phyloP scores from a whole-genome alignment of 768 basidiomycete species.

The Suillus ampliporus region DNA sequence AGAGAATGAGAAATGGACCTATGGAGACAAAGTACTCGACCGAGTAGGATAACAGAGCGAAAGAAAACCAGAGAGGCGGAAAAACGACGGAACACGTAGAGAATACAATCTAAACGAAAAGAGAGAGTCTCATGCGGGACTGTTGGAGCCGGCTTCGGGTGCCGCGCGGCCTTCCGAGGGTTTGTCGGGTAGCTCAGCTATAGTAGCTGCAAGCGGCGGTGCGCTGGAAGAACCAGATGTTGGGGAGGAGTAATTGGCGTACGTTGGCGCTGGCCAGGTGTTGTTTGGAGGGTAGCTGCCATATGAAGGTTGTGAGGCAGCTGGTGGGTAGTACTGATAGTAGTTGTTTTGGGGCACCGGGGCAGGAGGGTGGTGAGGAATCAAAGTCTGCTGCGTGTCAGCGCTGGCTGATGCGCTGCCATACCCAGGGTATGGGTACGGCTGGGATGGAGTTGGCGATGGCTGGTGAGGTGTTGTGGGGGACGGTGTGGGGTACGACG shows the following conservation, averaged over 20 bases:
- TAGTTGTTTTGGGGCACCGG: slow-evolving; percentile 27
- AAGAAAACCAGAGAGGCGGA: slow-evolving; percentile 17
- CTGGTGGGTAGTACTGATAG: slow-evolving; percentile 40
- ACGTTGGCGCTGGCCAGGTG: slow-evolving; percentile 31
- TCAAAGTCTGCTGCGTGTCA: slow-evolving; percentile 32
- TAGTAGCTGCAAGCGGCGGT: slow-evolving; percentile 17
- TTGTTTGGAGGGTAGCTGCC: slow-evolving; percentile 31
- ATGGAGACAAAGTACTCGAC: slow-evolving; percentile 30
- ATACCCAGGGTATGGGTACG: slow-evolving; percentile 32
- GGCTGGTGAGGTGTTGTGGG: slow-evolving; percentile 29
- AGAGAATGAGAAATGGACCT: slow-evolving; percentile 23
- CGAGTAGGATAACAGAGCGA: slow-evolving; percentile 18
- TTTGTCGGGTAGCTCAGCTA: slow-evolving; percentile 32
- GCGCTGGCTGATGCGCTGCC: slow-evolving; percentile 20
- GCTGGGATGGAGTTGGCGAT: slow-evolving; percentile 22
- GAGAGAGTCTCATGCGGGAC: slow-evolving; percentile 28
- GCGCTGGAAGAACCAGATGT: slow-evolving; percentile 28
- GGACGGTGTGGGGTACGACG: slow-evolving; percentile 25
- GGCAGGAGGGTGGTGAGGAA: slow-evolving; percentile 18
- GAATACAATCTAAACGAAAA: slow-evolving; percentile 34
- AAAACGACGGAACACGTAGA: slow-evolving; percentile 7
- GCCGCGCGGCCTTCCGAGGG: slow-evolving; percentile 26
- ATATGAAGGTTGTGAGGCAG: slow-evolving; percentile 32
- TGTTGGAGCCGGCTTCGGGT: slow-evolving; percentile 22
- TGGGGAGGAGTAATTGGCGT: slow-evolving; percentile 37